Conservation (phyloP, 2,329 filamentous ascomycete species). For the Coniochaeta ligniaria region DNA sequence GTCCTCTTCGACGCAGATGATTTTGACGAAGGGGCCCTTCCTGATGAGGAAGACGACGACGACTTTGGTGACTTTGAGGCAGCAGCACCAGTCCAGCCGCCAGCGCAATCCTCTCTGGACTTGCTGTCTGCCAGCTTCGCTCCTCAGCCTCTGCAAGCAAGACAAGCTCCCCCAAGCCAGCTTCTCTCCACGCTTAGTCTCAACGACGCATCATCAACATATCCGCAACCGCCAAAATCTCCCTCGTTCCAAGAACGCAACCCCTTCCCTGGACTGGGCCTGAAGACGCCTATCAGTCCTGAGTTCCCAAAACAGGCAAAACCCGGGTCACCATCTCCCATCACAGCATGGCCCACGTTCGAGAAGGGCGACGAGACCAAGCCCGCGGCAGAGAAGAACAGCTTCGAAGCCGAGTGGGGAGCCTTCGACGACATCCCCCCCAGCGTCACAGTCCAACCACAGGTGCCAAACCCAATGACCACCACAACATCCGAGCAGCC, state of each 20-base stretch:
- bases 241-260: constrained; percentile 47
- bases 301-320: constrained; percentile 24
- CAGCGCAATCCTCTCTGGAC: constrained; percentile 9
- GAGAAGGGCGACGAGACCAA: constrained; percentile 14
- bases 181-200: constrained; percentile 24
- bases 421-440: constrained; percentile 39
- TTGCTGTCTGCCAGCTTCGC: constrained; percentile 7
- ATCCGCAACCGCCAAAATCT: constrained; percentile 41
- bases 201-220: constrained; percentile 22
- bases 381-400: constrained; percentile 7
- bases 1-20: constrained; percentile 62
- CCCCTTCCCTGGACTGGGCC: constrained; percentile 40
- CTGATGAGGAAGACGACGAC: constrained; percentile 29
- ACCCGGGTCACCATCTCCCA: constrained; percentile 28
- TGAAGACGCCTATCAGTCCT: constrained; percentile 33
- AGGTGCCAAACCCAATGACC: constrained; percentile 5
- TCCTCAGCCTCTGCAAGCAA: constrained; percentile 5
- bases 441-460: constrained; percentile 7
- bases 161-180: constrained; percentile 17
- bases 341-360: constrained; percentile 38
- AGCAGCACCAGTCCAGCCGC: background rate
- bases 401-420: constrained; percentile 40
- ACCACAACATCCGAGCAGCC: constrained; percentile 10
- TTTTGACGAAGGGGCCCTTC: constrained; percentile 34
- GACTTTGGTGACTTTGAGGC: constrained; percentile 31